Evolutionary conservation across 192 early-diverging fungal species (phyloP), one percentile per base, ranked within the genome.

Genomic region (Kickxella alabastrina): DNA sequence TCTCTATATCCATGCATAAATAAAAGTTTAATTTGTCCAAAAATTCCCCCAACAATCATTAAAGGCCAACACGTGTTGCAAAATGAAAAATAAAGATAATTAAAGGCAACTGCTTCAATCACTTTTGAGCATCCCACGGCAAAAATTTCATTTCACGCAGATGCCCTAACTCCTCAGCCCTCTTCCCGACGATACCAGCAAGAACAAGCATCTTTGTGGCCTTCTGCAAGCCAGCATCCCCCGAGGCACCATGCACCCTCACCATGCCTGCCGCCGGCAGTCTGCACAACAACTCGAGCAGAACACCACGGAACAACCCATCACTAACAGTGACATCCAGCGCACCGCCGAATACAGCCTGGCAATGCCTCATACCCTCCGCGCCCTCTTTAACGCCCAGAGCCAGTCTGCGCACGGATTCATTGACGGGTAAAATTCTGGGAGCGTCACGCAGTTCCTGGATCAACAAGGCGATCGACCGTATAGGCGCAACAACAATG

Each of bases 391-490:
- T 42, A 9, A 21, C 21, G 17, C 10, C 21, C 41, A 6, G 10
- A 10, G 21, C n/a, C 46, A 48, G 46, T 13, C n/a, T 14, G 18
- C 46, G 27, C 29, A 48, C n/a, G 9, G 46, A 48, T 17, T 14
- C 2, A 12, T 21, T 48, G 31, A 48, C 31, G 4, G 31, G 4
- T 2, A 7, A 6, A 10, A 48, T 19, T 28, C 19, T 32, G 8
- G n/a, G 4, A 6, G 46, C 31, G 8, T 21, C 21, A n/a, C 40
- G 21, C 14, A 57, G 9, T 13, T 15, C n/a, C 47, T 47, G 43
- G 1, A 59, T 18, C 23, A 59, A 22, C 40, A 27, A 25, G 6
- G 57, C 57, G 1, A 47, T 43, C 23, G 57, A 59, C 38, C n/a
- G 10, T 2, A 59, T 14, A 6, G 57, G 40, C 7, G 12, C n/a